Base-by-base conservation (phyloP, 306 rosid species). In the Quercus variabilis region DNA sequence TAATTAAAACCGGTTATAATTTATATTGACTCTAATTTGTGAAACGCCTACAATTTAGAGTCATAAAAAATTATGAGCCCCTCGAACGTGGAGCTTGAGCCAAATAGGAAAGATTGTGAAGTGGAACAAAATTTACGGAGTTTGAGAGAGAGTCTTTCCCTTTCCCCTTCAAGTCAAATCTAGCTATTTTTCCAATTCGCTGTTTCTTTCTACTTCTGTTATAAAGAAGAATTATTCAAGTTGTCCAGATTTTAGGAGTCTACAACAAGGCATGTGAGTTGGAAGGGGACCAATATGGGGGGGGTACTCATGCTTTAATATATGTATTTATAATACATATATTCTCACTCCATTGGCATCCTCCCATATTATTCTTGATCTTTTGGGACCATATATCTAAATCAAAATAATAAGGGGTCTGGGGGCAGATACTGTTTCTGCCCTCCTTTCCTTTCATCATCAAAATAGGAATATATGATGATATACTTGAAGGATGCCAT, bases 221-320 rank as follows among this genome's bases (percentile, higher is more conserved):
- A 7, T 21, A 60, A 60, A 83, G 73, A 77, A 80, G 38, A 80
- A 75, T 75, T 55, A 74, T 28, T 75, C 63, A 62, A 79, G 49
- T 75, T 68, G 64, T 76, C 76, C 71, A 71, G 56, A 76, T 76
- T 82, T 68, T 35, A 35, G 52, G 72, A 33, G 52, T 19, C 80
- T 68, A 74, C 41, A 67, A 60, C 87, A 83, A 20, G 82, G 79
- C 90, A 86, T 83, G 87, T 84, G 87, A 81, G 78, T 73, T 76
- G 74, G 4, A 76, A 83, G 86, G 87, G 90, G 84, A 86, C 87
- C 88, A 85, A 84, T 67, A 80, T 80, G 7, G 8, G 8, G 41
- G 8, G 43, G 43, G 43, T 80, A 77, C 78, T 81, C 86, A 88
- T 77, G 52, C 87, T 73, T 11, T 79, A 79, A 74, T 83, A 62